Base-by-base conservation (phyloP, 805 yeast species). In the Suhomyces prunicola region DNA sequence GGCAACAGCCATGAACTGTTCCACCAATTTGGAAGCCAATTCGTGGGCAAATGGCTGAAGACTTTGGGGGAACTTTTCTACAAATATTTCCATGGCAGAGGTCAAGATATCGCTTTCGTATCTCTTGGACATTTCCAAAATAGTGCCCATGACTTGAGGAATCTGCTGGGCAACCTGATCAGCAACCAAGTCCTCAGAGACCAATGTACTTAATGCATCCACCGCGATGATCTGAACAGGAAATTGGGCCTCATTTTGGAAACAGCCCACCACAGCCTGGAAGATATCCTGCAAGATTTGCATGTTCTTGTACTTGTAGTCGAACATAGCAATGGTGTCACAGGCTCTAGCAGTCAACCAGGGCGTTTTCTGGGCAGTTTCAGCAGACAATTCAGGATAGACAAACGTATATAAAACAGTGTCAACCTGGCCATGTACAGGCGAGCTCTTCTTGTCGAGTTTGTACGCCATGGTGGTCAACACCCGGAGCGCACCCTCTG, bases 1-100 rank as follows among this genome's bases (percentile, higher is more conserved):
- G 2, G 92, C 87, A 26, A 90, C 66, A 57, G 80, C 77, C 62
- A 88, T 59, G 69, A 92, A 90, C 65, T 93, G 97, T 48, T 83
- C 83, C 13, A 86, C 85, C 60, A 87, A 72, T 63, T 84, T 81
- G 3, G 66, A 64, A 27, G 87, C 81, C 71, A 64, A 73, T 58
- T 76, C 74, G 50, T 65, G 64, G 39, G 96, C 93, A 68, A 89
- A 93, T 15, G 99, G 98, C 52, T 70, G 78, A 55, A 76, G 69
- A 57, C 72, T 72, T 27, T 65, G 60, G 3, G 80, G 73, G 55
- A 76, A 76, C 52, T 68, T 73, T 54, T 73, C 76, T 19, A 76
- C 80, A 57, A 76, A 74, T 3, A 71, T 70, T 47, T 76, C 80
- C 80, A 76, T 76, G 6, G 75, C 77, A 29, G 68, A 67, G 15